Evolutionary conservation across 371 early-diverging fungal genomes (phyloP), one percentile per base, ranked within the genome.

Genomic region (Lichtheimia ramosa): DNA sequence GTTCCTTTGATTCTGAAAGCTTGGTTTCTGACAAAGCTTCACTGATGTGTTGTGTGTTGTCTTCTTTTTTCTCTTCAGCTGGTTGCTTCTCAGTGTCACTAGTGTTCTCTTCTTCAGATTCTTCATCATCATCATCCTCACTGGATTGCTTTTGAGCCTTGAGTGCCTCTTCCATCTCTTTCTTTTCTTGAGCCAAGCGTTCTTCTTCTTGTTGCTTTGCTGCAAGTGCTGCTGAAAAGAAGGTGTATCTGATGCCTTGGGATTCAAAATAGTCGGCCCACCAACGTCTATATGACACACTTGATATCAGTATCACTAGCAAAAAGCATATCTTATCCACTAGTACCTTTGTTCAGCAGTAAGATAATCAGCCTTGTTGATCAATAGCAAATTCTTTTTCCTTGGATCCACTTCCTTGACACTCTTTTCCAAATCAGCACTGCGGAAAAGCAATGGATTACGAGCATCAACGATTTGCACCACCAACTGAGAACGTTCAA

Each of bases 381-480:
- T 86, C 54, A 99, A 78, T 59, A 96, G 71, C 56, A 96, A 64
- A 68, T 92, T 93, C 54, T 85, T 86, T 71, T 96, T 96, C 60
- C 82, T 75, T 56, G 81, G 75, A 64, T 94, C 90, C 5, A 98
- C 90, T 79, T 98, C 96, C 40, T 77, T 77, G 25, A 98, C 96
- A 64, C 98, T 94, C 51, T 79, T 85, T 34, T 93, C 93, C 56
- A 99, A 74, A 81, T 99, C 99, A 4, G 85, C 83, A 53, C 90
- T 92, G 48, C 97, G 83, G 81, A 98, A 99, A 56, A 99, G 80
- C 54, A 96, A 66, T 1, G 99, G 99, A 79, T 99, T 96, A 59
- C 99, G 87, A 16, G 96, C 96, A 83, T 99, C 99, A n/a, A 99
- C 97, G 62, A 99, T 99, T 78, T 99, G 99, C 20, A 98, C 96